Conservation (phyloP, 1,284 basidiomycete species). For the Phylloboletellus chloephorus region DNA sequence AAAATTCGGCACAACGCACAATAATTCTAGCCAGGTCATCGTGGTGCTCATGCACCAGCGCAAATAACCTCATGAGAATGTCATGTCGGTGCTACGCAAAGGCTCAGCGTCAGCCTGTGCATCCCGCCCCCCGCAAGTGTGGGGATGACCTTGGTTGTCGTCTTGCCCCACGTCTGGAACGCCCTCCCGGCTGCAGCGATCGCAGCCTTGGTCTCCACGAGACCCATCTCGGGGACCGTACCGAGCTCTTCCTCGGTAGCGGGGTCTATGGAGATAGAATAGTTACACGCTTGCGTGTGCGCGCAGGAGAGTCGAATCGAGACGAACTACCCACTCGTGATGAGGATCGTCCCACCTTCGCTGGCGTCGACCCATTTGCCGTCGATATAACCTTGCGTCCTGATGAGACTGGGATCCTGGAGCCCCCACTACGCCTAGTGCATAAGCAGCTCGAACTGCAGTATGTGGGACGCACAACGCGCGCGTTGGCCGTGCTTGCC, state of each 20-base stretch:
- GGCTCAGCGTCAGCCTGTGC: conserved; percentile 1
- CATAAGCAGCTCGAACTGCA: neutral
- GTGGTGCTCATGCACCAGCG: conserved; percentile 70
- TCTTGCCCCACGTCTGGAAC: conserved; percentile 77
- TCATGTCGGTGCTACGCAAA: conserved; percentile 65
- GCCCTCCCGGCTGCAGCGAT: conserved; percentile 73
- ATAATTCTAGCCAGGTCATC: conserved; percentile 83
- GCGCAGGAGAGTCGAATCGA: too few relatives aligned
- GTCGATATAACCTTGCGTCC: conserved; percentile 71
- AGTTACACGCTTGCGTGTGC: too few relatives aligned
- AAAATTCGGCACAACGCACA: conserved; percentile 38
- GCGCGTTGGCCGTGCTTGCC: conserved; percentile 30
- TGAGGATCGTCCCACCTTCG: conserved; percentile 63
- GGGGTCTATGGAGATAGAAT: conserved; percentile 56
- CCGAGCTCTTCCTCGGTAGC: conserved; percentile 78
- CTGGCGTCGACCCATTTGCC: conserved; percentile 82
- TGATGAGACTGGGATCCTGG: conserved; percentile 71
- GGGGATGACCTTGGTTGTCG: conserved; percentile 63
- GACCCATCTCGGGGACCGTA: conserved; percentile 80
- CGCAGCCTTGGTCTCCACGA: conserved; percentile 75
- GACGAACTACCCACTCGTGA: conserved; percentile 60
- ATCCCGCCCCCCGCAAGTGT: neutral
- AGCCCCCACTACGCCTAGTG: conserved; percentile 53
- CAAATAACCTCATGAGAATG: conserved; percentile 67
- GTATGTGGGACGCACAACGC: conserved; percentile 17